phyloP scores from a whole-genome alignment of 1,284 basidiomycete species.

The Sutorius eximius region DNA sequence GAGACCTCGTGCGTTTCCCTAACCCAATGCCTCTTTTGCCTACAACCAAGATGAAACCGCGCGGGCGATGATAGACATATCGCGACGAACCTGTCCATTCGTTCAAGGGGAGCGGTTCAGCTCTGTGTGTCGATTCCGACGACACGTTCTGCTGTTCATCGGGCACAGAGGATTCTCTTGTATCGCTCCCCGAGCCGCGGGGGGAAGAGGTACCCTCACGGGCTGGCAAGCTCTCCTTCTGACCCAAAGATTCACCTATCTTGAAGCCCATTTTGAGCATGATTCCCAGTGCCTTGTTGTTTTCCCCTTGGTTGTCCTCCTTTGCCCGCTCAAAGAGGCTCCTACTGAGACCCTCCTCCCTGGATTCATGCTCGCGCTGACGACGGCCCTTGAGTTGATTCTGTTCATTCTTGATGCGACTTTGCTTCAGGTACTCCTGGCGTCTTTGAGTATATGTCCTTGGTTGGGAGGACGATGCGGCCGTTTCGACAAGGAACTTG shows the following conservation, averaged over 20 bases:
- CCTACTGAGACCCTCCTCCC: slow-evolving; percentile 71
- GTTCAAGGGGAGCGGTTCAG: slow-evolving; percentile 65
- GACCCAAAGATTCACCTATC: slow-evolving; percentile 73
- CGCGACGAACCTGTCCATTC: slow-evolving; percentile 72
- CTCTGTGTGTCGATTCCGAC: slow-evolving; percentile 42
- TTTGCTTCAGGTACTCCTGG: slow-evolving; percentile 56
- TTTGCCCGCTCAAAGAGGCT: slow-evolving; percentile 76
- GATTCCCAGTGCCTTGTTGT: slow-evolving; percentile 77
- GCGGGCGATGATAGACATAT: neutral
- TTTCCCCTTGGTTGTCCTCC: slow-evolving; percentile 51
- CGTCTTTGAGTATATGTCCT: slow-evolving; percentile 70
- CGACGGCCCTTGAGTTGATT: slow-evolving; percentile 62
- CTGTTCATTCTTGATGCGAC: slow-evolving; percentile 63
- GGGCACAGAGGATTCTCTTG: slow-evolving; percentile 2
- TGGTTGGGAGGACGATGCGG: slow-evolving; percentile 36
- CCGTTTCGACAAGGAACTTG: slow-evolving; percentile 62
- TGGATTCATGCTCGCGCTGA: slow-evolving; percentile 70
- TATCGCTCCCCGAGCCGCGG: slow-evolving; percentile 2
- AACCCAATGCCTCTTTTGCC: slow-evolving; percentile 77
- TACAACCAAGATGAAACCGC: slow-evolving; percentile 32
- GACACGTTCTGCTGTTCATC: slow-evolving; percentile 1
- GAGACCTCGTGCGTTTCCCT: slow-evolving; percentile 69
- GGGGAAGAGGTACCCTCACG: slow-evolving; percentile 3
- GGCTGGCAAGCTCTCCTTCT: slow-evolving; percentile 24
- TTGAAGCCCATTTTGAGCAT: slow-evolving; percentile 92